Percentiles rank a stretch among this genome's conserved stretches.
These are phyloP conservation scores for Plasmopara halstedii DNA, from an alignment of 352 stramenopile genomes.

Conservation along the genomic window DNA sequence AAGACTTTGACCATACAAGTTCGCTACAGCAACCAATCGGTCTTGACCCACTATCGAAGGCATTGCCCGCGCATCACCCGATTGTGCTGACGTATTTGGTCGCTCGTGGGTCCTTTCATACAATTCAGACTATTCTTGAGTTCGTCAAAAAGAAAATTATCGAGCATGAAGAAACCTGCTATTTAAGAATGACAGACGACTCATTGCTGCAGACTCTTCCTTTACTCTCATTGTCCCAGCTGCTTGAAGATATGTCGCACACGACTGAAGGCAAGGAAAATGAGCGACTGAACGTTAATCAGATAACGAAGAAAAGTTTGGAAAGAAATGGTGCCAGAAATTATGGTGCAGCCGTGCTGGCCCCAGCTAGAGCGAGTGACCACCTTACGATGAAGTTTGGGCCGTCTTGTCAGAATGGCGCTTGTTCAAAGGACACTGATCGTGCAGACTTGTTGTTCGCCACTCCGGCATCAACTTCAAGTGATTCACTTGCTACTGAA, in stretches of 20 bases:
- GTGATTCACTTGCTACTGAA: background rate
- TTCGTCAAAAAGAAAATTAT: constrained; percentile 50
- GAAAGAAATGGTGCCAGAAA: background rate
- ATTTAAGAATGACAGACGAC: constrained; percentile 64
- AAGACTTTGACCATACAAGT: constrained; percentile 30
- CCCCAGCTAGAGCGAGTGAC: constrained; percentile 55
- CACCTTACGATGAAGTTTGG: constrained; percentile 66
- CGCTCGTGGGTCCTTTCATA: constrained; percentile 51
- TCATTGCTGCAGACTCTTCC: constrained; percentile 38
- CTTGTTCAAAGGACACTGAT: constrained; percentile 19
- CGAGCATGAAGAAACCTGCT: constrained; percentile 69
- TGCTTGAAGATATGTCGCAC: constrained; percentile 35
- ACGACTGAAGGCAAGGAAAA: constrained; percentile 18
- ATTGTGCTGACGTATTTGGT: constrained; percentile 68
- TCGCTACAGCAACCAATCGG: constrained; percentile 9
- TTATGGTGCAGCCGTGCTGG: constrained; percentile 3
- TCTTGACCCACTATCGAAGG: constrained; percentile 11
- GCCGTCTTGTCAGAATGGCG: constrained; percentile 18
- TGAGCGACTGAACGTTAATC: constrained; percentile 38
- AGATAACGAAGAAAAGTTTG: constrained; percentile 26
- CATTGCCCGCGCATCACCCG: constrained; percentile 42
- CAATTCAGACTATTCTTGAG: constrained; percentile 44
- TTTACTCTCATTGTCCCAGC: constrained; percentile 37
- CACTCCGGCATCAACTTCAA: constrained; percentile 8
- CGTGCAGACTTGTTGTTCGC: constrained; percentile 57